Evolutionary conservation across 345 rosid genomes (phyloP), one percentile per base, ranked within the genome.

Genomic region (Eucalyptus grandis): DNA sequence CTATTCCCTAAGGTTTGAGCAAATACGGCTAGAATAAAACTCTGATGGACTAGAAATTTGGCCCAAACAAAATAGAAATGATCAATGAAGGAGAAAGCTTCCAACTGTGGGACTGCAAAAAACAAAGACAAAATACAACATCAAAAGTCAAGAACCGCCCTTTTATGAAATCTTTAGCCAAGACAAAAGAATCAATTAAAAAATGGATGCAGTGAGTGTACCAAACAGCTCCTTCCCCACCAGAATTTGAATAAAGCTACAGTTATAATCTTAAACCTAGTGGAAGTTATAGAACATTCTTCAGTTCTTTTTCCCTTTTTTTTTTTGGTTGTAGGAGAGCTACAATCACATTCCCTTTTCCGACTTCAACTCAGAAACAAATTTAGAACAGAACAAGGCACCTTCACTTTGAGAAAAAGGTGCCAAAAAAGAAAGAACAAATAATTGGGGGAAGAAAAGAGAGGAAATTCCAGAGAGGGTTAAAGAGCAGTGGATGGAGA

Each of bases 221-320:
- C 44, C 85, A 91, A 94, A 94, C 92, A 92, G 92, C 93, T 93
- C 90, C 93, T 92, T 92, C 85, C 92, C 96, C 94, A 92, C 93
- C 91, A 91, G 88, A 90, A 92, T 85, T 50, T 31, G 87, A 69
- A 69, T 87, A 87, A 77, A 51, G 62, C 93, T 92, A 92, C 93
- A 92, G 91, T 91, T 89, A 67, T 43, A 50, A 89, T 92, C 91
- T 91, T 91, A 87, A 91, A 91, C 95, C 96, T 93, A 91, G 90
- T 65, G 92, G 95, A 92, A 93, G 85, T 72, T 47, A 91, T 87
- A 88, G 91, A 92, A 91, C 93, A 93, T 94, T 93, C 93, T 93
- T 90, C 81, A 89, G 89, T 89, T 93, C 88, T 92, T 91, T 30
- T 49, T 50, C 13, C 8, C 13, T 22, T 34, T 31, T 44, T 83